These are phyloP conservation scores for Saccharomycopsis guyanensis DNA, from an alignment of 805 yeast species.

Conservation along the genomic window DNA sequence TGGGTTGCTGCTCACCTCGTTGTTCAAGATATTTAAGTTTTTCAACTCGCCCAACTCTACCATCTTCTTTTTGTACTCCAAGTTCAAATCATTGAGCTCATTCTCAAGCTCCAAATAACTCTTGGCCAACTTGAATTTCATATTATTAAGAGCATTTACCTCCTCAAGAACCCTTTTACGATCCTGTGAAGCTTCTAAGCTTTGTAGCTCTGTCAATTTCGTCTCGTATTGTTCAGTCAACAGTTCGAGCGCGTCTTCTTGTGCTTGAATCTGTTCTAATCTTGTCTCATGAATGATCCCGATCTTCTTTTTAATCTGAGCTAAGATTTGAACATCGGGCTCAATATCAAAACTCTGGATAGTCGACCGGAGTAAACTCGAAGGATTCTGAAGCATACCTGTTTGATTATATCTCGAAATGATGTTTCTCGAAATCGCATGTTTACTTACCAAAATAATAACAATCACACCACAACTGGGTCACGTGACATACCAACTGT, in stretches of 20 bases:
- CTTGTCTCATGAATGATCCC: conserved; percentile 28
- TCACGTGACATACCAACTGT: not conserved
- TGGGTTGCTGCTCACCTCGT: conserved; percentile 31
- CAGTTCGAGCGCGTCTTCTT: conserved; percentile 22
- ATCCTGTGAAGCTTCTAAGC: conserved; percentile 27
- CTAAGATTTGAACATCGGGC: conserved; percentile 41
- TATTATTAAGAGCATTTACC: conserved; percentile 33
- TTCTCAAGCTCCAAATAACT: conserved; percentile 42
- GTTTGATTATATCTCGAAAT: too few species aligned
- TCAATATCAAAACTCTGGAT: conserved; percentile 44
- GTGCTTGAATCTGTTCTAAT: conserved; percentile 23
- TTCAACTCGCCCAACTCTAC: conserved; percentile 31
- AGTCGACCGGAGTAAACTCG: conserved; percentile 33
- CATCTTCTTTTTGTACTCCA: conserved; percentile 32
- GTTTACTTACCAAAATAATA: too few species aligned
- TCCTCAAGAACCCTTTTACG: conserved; percentile 28
- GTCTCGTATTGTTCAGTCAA: conserved; percentile 21
- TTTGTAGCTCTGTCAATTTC: conserved; percentile 12
- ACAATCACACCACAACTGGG: too few species aligned
- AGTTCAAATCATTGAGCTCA: conserved; percentile 34
- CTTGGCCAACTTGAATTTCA: conserved; percentile 45
- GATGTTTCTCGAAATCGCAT: too few species aligned
- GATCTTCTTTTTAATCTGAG: conserved; percentile 36
- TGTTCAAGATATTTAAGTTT: conserved; percentile 27
- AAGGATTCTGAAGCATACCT: conserved; percentile 15